Percentiles rank a stretch among this genome's conserved stretches.
Conservation (phyloP, 768 basidiomycete species). For the Russula ochroleuca region DNA sequence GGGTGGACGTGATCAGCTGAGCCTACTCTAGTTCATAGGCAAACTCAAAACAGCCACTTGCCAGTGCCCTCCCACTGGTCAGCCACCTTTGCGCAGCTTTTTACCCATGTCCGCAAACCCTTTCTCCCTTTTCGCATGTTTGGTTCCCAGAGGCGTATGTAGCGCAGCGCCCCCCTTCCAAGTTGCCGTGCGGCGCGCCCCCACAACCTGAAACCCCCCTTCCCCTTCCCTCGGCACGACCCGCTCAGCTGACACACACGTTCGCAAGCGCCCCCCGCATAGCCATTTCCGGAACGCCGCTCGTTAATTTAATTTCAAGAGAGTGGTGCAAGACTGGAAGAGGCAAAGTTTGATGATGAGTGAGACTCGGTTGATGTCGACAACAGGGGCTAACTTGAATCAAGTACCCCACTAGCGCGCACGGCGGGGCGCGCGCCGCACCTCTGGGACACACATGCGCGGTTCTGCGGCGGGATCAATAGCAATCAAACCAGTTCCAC, state of each 20-base stretch:
- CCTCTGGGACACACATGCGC: not conserved
- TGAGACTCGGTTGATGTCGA: not conserved
- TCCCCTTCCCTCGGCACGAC: not conserved
- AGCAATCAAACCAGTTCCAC: not conserved
- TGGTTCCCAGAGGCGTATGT: not conserved
- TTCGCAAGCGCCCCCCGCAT: not conserved
- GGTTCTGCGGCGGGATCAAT: not conserved
- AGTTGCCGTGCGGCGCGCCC: not conserved
- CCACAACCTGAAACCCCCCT: not conserved
- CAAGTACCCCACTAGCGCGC: not conserved
- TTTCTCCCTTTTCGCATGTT: conserved; percentile 1
- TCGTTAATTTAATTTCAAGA: not conserved
- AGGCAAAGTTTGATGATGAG: conserved; percentile 14
- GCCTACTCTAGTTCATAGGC: not conserved
- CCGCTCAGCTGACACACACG: not conserved
- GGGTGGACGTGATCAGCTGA: not conserved
- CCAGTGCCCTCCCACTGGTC: not conserved
- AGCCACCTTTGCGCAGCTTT: not conserved
- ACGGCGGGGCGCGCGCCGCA: not conserved
- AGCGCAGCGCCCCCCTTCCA: not conserved
- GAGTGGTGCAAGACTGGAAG: not conserved
- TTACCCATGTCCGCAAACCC: not conserved
- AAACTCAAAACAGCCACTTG: not conserved
- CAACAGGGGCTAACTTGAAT: conserved; percentile 13
- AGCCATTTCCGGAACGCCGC: conserved; percentile 16